phyloP scores from a whole-genome alignment of 2,329 filamentous ascomycete species.

The Sporothrix globosa region DNA sequence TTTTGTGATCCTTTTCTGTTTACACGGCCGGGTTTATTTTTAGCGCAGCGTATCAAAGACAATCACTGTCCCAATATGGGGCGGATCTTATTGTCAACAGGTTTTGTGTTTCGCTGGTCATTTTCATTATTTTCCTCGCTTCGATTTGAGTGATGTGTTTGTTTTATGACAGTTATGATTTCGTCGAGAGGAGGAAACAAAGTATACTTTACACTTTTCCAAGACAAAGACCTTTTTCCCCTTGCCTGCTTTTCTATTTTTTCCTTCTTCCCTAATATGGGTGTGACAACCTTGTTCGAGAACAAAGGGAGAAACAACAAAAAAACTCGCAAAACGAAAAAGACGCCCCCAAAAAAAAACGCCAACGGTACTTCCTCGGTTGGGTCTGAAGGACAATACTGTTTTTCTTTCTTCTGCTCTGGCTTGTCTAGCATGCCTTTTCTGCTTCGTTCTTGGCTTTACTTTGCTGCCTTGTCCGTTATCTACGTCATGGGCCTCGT shows the following conservation, averaged over 20 bases:
- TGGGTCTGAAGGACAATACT: background rate
- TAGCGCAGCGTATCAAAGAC: conserved; percentile 11
- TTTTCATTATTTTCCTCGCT: background rate
- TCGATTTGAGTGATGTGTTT: background rate
- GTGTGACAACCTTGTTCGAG: conserved; percentile 1
- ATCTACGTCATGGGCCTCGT: background rate
- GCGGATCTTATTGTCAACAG: conserved; percentile 19
- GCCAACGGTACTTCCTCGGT: conserved; percentile 1
- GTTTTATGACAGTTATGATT: conserved; percentile 27
- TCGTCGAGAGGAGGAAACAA: conserved; percentile 19
- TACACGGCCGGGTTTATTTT: conserved; percentile 13
- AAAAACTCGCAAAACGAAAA: conserved; percentile 14
- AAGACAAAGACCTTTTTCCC: background rate
- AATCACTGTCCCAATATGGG: conserved; percentile 10
- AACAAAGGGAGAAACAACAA: background rate
- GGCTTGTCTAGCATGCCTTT: background rate
- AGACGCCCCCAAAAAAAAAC: background rate
- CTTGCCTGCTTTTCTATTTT: background rate
- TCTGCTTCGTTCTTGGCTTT: background rate
- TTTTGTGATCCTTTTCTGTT: background rate
- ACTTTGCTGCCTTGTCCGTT: conserved; percentile 1
- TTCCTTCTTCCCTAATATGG: background rate
- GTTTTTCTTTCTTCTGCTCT: background rate
- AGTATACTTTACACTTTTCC: background rate
- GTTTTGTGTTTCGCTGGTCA: background rate